Base-by-base conservation (phyloP, 345 rosid genomes). In the Eucalyptus tenuipes region DNA sequence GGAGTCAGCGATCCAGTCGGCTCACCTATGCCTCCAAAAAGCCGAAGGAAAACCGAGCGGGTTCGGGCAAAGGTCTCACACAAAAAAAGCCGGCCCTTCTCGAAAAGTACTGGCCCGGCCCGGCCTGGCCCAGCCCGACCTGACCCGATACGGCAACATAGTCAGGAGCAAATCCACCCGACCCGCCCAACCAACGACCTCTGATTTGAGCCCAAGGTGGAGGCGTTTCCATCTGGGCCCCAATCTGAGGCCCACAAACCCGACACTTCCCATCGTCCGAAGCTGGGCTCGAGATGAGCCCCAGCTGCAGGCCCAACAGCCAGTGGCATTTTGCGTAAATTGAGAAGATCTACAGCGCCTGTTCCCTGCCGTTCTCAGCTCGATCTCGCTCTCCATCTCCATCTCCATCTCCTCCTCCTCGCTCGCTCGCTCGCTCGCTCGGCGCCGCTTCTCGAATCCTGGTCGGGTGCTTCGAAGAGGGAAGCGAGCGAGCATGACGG, bases 401-500 rank as follows among this genome's bases (percentile, higher is more conserved):
- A 49, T 49, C 50, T 52, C 55, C 55, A 52, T 24, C 86, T 44
- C 49, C 86, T 5, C 24, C 87, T 14, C 57, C 49, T 27, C n/a
- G n/a, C n/a, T n/a, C n/a, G n/a, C n/a, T n/a, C n/a, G n/a, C n/a
- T n/a, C 52, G 40, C n/a, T 75, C 55, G 13, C 86, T 33, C 18
- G 15, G 44, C 48, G 86, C 24, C 44, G 59, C 24, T 13, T 64
- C 33, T 37, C 49, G 44, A 40, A 57, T 55, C 80, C 27, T 20
- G 22, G 71, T 18, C 20, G 81, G 81, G 61, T 50, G 24, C 85
- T 48, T 33, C 42, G 27, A 10, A 22, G 27, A 13, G 49, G 75
- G 47, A 27, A 85, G 68, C 86, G 88, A 24, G 31, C 20, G 37
- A 89, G 45, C 82, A 97, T 97, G 99, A 97, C 99, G 91, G 86